Evolutionary conservation across 495 filamentous ascomycete species (phyloP), one percentile per base, ranked within the genome.

Genomic region (Penicillium parvum): DNA sequence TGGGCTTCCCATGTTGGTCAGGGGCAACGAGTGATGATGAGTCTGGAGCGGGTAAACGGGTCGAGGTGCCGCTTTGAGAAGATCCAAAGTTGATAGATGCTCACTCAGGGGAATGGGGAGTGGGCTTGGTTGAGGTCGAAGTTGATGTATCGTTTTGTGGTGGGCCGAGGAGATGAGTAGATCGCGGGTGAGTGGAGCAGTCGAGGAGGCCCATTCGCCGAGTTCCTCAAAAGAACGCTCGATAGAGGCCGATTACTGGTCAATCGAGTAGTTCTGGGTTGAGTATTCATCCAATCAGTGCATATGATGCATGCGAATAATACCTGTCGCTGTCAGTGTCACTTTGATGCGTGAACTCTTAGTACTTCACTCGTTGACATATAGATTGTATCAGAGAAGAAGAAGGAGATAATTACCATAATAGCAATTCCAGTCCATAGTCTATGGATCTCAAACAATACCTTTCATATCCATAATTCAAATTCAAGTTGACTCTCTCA

Each of bases 111-210:
- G n/a, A n/a, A n/a, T n/a, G n/a, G n/a, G n/a, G n/a, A n/a, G n/a
- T n/a, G n/a, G n/a, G n/a, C n/a, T n/a, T n/a, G n/a, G n/a, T n/a
- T n/a, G n/a, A n/a, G n/a, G n/a, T n/a, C n/a, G 39, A 45, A 58
- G 45, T 58, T 55, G 57, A 61, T 16, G 54, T 61, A 55, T 61
- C 57, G 37, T 39, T 44, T 37, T n/a, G n/a, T n/a, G n/a, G n/a
- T n/a, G n/a, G n/a, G n/a, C n/a, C n/a, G n/a, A n/a, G n/a, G n/a
- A n/a, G n/a, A n/a, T n/a, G n/a, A n/a, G n/a, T n/a, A n/a, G n/a
- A n/a, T n/a, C n/a, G n/a, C n/a, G n/a, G n/a, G n/a, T 22, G n/a
- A 2, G 27, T 27, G 14, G 27, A 19, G 10, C 29, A 38, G 40
- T 27, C 38, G 37, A 19, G 28, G 21, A 15, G 18, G 18, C 23